phyloP scores from a whole-genome alignment of 345 rosid genomes.

The Eucalyptus regnans region DNA sequence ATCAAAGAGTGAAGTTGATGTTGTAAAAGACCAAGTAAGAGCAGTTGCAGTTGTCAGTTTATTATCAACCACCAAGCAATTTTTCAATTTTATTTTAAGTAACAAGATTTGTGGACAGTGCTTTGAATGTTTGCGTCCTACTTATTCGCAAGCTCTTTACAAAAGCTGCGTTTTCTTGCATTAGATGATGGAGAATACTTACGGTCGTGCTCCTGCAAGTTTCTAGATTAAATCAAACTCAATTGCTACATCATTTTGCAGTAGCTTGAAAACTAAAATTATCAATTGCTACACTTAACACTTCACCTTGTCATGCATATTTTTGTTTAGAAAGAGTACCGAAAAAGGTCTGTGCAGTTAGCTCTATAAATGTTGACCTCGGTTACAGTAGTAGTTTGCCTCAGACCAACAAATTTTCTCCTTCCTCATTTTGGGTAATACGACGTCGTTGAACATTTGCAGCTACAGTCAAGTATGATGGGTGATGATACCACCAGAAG shows the following conservation, averaged over 20 bases:
- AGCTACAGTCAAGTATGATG: constrained; percentile 48
- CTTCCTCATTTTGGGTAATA: not conserved
- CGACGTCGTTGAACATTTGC: not conserved
- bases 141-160: not conserved
- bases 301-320: not conserved
- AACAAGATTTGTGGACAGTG: not conserved
- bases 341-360: not conserved
- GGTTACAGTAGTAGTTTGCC: not conserved
- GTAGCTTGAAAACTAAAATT: not conserved
- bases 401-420: not conserved
- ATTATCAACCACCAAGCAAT: not conserved
- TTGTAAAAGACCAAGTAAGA: constrained; percentile 46
- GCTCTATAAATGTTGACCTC: not conserved
- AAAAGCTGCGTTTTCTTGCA: not conserved
- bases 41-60: not conserved
- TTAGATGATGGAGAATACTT: not conserved
- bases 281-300: not conserved
- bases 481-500: constrained; percentile 41
- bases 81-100: not conserved
- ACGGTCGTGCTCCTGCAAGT: not conserved
- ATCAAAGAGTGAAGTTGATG: constrained; percentile 38
- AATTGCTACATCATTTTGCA: not conserved
- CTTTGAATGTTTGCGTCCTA: not conserved
- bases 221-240: not conserved
- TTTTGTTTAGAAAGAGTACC: not conserved